phyloP scores from a whole-genome alignment of 2,329 filamentous ascomycete species.

The Stemphylium beticola region DNA sequence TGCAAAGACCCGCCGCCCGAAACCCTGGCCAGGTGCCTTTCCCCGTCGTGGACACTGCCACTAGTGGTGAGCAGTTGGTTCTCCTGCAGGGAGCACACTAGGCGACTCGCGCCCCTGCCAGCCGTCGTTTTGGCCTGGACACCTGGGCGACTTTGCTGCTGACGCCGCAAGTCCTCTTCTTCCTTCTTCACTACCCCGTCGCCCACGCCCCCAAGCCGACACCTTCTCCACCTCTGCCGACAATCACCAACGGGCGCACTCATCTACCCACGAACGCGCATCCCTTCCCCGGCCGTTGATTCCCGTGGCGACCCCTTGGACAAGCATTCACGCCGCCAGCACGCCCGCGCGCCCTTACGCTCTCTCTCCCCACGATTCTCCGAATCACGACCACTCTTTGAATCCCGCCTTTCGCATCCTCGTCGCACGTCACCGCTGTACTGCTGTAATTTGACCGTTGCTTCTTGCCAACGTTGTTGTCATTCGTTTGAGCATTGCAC shows the following conservation, averaged over 20 bases:
- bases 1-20: conserved; percentile 16
- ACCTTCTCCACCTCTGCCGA: conserved; percentile 36
- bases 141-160: conserved; percentile 21
- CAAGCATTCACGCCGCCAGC: conserved; percentile 21
- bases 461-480: conserved; percentile 27
- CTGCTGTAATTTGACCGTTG: conserved; percentile 29
- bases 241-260: conserved; percentile 46
- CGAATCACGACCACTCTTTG: conserved; percentile 45
- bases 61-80: conserved; percentile 20
- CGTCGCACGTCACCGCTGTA: no score
- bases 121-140: conserved; percentile 26
- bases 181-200: conserved; percentile 25
- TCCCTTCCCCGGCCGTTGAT: conserved; percentile 26
- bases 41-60: conserved; percentile 22
- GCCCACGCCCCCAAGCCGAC: conserved; percentile 21
- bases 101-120: conserved; percentile 26
- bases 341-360: conserved; percentile 37
- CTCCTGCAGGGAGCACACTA: conserved; percentile 30
- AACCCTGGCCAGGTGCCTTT: conserved; percentile 18
- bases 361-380: conserved; percentile 45
- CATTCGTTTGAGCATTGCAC: conserved; percentile 31
- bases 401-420: conserved; percentile 21
- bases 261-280: conserved; percentile 38
- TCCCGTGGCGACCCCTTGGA: conserved; percentile 23
- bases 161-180: conserved; percentile 15